phyloP scores from a whole-genome alignment of 176 grass and related monocot genomes.

The Chrysopogon serrulatus region DNA sequence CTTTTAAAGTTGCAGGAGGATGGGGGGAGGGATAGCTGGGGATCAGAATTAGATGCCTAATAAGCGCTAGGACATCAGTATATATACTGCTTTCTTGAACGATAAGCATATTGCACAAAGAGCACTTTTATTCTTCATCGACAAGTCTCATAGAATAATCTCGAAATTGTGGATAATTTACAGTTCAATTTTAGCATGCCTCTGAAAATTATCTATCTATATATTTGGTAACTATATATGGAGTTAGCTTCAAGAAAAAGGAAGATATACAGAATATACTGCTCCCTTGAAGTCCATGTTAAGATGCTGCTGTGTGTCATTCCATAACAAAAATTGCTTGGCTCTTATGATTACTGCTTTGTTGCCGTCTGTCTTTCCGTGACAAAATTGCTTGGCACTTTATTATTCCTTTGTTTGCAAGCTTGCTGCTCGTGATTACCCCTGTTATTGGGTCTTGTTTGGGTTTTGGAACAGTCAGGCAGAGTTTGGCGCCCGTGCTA shows the following conservation, averaged over 20 bases:
- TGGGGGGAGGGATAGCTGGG: not conserved
- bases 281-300: slow-evolving; percentile 18
- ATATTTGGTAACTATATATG: too few species aligned
- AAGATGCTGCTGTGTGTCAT: not conserved
- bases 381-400: not conserved
- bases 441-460: not conserved
- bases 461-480: not conserved
- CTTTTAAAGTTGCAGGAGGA: not conserved
- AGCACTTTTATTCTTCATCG: not conserved
- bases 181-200: too few species aligned
- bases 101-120: not conserved
- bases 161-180: not conserved
- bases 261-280: too few species aligned
- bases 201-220: too few species aligned
- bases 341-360: not conserved
- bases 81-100: slow-evolving; percentile 1
- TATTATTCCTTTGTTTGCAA: not conserved
- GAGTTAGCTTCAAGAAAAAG: too few species aligned
- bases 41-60: too few species aligned
- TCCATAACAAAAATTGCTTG: not conserved
- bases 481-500: too few species aligned
- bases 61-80: not conserved
- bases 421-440: not conserved
- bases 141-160: not conserved
- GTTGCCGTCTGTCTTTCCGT: not conserved